phyloP scores from a whole-genome alignment of 371 early-diverging fungal genomes.

The Mortierella sp. region DNA sequence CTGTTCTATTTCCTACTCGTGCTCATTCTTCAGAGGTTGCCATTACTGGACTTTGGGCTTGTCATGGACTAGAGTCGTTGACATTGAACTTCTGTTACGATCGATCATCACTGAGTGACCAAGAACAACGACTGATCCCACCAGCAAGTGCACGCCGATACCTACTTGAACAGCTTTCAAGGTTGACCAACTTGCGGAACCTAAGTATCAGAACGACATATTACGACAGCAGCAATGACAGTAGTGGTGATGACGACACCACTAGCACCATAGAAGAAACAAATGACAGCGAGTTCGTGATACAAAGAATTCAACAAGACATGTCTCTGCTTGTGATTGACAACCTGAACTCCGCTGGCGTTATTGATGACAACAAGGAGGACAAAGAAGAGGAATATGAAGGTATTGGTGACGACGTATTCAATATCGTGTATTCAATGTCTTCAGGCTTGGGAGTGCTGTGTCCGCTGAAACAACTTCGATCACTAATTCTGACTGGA shows the following conservation, averaged over 20 bases:
- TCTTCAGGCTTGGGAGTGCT: background rate
- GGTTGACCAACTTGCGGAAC: conserved; percentile 4
- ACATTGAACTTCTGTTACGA: conserved; percentile 8
- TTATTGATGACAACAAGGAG: too few species aligned
- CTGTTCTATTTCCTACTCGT: background rate
- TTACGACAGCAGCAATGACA: background rate
- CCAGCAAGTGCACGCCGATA: conserved; percentile 5
- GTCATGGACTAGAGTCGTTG: conserved; percentile 1
- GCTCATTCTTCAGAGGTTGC: background rate
- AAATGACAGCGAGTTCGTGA: conserved; percentile 1
- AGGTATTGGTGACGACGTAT: background rate
- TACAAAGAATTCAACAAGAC: conserved; percentile 4
- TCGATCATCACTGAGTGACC: background rate
- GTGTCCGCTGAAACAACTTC: conserved; percentile 8
- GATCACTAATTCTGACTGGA: background rate
- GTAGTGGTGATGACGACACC: background rate
- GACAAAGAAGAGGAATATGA: too few species aligned
- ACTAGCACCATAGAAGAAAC: background rate
- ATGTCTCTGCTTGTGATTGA: conserved; percentile 5
- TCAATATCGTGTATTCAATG: conserved; percentile 3
- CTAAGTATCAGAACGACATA: conserved; percentile 6
- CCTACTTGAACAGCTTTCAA: conserved; percentile 8
- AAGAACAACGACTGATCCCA: conserved; percentile 5
- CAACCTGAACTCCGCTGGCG: background rate
- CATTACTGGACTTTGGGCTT: conserved; percentile 5